Evolutionary conservation across 768 basidiomycete species (phyloP).

Genomic region (Pleurotus eryngii): DNA sequence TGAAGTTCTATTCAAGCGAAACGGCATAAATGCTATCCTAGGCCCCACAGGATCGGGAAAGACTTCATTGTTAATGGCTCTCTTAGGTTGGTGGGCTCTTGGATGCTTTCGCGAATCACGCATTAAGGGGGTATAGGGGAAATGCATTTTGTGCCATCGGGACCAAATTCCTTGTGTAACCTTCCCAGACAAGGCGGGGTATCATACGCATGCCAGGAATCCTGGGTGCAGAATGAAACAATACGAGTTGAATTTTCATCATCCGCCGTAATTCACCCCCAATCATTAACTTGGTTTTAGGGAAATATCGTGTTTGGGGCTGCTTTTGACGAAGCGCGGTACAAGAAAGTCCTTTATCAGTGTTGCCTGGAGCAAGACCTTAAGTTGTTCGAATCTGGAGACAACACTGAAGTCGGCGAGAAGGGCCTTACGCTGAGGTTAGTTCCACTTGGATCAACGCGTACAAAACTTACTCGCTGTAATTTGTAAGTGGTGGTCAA

Average conservation of each 20-base stretch:
- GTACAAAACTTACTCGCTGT: not conserved
- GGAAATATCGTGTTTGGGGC: conserved; percentile 85
- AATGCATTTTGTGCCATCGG: conserved; percentile 57
- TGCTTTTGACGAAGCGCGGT: conserved; percentile 71
- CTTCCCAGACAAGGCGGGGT: conserved; percentile 69
- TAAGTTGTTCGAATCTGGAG: conserved; percentile 64
- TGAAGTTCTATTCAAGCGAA: conserved; percentile 52
- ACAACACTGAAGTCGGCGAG: conserved; percentile 69
- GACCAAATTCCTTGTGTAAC: conserved; percentile 59
- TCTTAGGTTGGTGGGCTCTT: conserved; percentile 11
- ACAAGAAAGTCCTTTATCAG: conserved; percentile 73
- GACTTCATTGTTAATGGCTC: conserved; percentile 38
- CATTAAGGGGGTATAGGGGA: conserved; percentile 36
- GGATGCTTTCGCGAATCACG: not conserved
- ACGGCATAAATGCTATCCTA: conserved; percentile 53
- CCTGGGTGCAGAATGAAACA: conserved; percentile 83
- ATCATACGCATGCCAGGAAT: conserved; percentile 80
- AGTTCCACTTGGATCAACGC: not conserved
- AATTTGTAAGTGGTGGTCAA: conserved; percentile 37
- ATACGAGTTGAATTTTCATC: conserved; percentile 42
- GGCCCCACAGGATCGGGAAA: conserved; percentile 64
- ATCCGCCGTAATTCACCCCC: not conserved
- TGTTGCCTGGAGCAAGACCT: conserved; percentile 74
- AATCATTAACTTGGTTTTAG: conserved; percentile 15
- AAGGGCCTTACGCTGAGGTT: conserved; percentile 54